Evolutionary conservation across 2,329 filamentous ascomycete genomes (phyloP), one percentile per base, ranked within the genome.

Genomic region (Pseudogymnoascus sp.): DNA sequence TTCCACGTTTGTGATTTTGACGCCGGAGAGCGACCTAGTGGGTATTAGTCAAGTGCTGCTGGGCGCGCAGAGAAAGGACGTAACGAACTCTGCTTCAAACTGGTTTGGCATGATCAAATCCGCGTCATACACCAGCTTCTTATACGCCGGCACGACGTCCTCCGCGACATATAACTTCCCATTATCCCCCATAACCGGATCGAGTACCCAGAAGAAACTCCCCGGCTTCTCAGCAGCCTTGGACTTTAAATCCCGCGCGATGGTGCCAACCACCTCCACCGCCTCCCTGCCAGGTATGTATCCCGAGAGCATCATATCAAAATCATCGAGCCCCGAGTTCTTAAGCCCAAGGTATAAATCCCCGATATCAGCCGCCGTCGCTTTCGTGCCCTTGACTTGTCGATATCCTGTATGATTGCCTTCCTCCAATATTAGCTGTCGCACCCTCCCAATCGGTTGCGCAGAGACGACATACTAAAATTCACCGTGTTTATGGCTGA

Each of bases 161-260:
- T 92, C 86, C 5, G 87, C 89, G 6, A 99, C 92, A 70, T 99
- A 99, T 10, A 99, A 79, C 65, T 82, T 84, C 57, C 91, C 94
- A 68, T 96, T 91, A 71, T 99, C 94, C 28, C 94, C 94, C 94
- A 99, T 99, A 55, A 99, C 94, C 0, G 95, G 94, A 72, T 99
- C 94, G 23, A 99, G 80, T 2, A 96, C 90, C 92, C 92, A 97
- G 75, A 97, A 97, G 76, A 97, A 96, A 48, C 81, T 84, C 0
- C 90, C 89, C 0, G 88, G 85, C 30, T 78, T 79, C 12, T 75
- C 76, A 34, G 75, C 76, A 1, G 82, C 79, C 67, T 84, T 86
- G 59, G 81, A 76, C 71, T 87, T 88, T 62, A 96, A 79, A 67
- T 96, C 90, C 64, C 85, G 80, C 10, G 84, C 94, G 65, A 99